Conservation (phyloP, 495 filamentous ascomycete genomes). For the Thozetella sp. region DNA sequence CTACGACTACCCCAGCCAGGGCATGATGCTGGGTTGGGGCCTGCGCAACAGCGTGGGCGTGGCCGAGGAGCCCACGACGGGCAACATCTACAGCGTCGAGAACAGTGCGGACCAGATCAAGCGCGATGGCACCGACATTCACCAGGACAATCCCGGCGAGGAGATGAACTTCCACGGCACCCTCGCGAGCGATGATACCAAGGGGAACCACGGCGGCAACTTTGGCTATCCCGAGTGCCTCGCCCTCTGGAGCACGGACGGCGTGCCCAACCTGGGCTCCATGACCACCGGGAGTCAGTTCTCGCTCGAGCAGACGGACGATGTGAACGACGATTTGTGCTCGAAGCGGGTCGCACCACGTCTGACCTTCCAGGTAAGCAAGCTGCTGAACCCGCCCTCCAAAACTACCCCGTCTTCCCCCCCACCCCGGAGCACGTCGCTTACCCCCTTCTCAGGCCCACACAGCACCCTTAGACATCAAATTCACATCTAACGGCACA, state of each 20-base stretch:
- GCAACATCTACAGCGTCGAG: slow-evolving; percentile 69
- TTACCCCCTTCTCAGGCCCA: slow-evolving; percentile 44
- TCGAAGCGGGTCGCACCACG: slow-evolving; percentile 35
- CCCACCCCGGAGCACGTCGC: no score
- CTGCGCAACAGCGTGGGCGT: slow-evolving; percentile 74
- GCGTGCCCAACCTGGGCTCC: slow-evolving; percentile 17
- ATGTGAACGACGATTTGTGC: slow-evolving; percentile 49
- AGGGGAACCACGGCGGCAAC: slow-evolving; percentile 33
- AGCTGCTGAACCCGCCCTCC: neutral
- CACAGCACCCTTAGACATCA: slow-evolving; percentile 62
- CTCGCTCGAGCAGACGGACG: slow-evolving; percentile 16
- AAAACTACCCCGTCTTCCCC: neutral
- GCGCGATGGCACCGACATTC: slow-evolving; percentile 57
- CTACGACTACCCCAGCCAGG: slow-evolving; percentile 42
- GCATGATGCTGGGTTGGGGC: slow-evolving; percentile 68
- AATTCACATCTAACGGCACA: slow-evolving; percentile 36
- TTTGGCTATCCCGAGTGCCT: slow-evolving; percentile 75
- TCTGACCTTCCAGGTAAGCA: slow-evolving; percentile 44
- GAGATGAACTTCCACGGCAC: slow-evolving; percentile 74
- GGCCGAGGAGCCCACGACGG: slow-evolving; percentile 50
- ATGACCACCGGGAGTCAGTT: slow-evolving; percentile 40
- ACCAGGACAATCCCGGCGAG: slow-evolving; percentile 72
- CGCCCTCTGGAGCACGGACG: slow-evolving; percentile 57
- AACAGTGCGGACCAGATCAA: slow-evolving; percentile 69
- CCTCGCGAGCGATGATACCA: slow-evolving; percentile 44